phyloP scores from a whole-genome alignment of 495 filamentous ascomycete genomes.

The Durotheca rogersii region DNA sequence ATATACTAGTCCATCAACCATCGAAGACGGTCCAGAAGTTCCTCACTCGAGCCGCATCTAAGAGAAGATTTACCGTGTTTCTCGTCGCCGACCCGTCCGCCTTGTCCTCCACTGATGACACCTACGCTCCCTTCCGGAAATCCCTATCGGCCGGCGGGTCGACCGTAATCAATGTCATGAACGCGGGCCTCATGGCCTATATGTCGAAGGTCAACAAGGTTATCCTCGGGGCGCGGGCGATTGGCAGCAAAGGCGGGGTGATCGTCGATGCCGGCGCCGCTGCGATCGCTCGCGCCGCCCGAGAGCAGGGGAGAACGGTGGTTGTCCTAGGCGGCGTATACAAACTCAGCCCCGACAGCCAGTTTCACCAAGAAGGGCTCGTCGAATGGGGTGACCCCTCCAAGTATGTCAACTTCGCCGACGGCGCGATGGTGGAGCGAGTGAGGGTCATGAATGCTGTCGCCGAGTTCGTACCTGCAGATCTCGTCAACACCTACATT shows the following conservation, averaged over 20 bases:
- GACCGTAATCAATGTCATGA: constrained; percentile 76
- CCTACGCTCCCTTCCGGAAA: constrained; percentile 63
- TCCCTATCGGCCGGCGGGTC: constrained; percentile 74
- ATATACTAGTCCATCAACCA: constrained; percentile 79
- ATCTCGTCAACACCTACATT: constrained; percentile 83
- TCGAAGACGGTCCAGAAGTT: constrained; percentile 84
- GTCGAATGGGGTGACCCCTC: constrained; percentile 81
- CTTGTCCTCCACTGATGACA: constrained; percentile 27
- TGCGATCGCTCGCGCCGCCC: constrained; percentile 78
- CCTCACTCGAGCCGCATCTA: constrained; percentile 75
- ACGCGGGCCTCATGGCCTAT: constrained; percentile 81
- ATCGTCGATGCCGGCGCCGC: constrained; percentile 76
- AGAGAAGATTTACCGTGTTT: constrained; percentile 85
- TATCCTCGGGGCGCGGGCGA: constrained; percentile 79
- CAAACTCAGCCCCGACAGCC: constrained; percentile 86
- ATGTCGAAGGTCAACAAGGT: constrained; percentile 96
- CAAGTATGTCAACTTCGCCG: constrained; percentile 68
- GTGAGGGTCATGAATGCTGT: constrained; percentile 79
- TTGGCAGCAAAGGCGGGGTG: constrained; percentile 82
- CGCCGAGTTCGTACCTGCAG: constrained; percentile 78
- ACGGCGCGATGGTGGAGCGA: constrained; percentile 71
- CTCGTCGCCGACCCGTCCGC: constrained; percentile 66
- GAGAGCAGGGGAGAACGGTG: constrained; percentile 74
- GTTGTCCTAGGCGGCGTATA: constrained; percentile 84
- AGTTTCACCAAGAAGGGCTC: constrained; percentile 71